phyloP scores from a whole-genome alignment of 257 asterid species.

The Eustoma russellianum region DNA sequence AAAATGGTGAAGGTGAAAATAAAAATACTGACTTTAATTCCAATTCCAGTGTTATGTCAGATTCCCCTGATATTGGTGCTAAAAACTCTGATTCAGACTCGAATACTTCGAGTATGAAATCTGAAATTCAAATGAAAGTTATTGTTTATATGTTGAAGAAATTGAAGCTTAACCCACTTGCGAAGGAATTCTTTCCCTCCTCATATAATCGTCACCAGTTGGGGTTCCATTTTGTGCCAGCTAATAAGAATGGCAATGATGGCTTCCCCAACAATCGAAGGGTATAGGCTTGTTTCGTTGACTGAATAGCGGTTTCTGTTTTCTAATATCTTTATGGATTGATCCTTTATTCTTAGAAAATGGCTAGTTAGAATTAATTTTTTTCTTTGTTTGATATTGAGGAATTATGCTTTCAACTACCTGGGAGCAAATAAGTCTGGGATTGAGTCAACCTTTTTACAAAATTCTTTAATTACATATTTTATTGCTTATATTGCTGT shows the following conservation, averaged over 20 bases:
- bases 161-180: slow-evolving; percentile 77
- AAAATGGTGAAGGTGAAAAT: slow-evolving; percentile 12
- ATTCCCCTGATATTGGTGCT: slow-evolving; percentile 24
- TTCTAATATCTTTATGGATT: too few relatives aligned
- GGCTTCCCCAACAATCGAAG: slow-evolving; percentile 48
- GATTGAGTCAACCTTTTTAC: too few relatives aligned
- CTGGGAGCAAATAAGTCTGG: too few relatives aligned
- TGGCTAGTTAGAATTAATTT: too few relatives aligned
- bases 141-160: slow-evolving; percentile 60
- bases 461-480: too few relatives aligned
- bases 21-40: slow-evolving; percentile 36
- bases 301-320: too few relatives aligned
- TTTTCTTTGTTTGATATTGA: too few relatives aligned
- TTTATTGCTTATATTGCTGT: too few relatives aligned
- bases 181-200: slow-evolving; percentile 86
- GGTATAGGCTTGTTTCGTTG: slow-evolving; percentile 37
- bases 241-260: slow-evolving; percentile 41
- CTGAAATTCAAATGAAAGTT: slow-evolving; percentile 58
- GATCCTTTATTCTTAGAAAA: too few relatives aligned
- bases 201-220: slow-evolving; percentile 48
- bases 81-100: slow-evolving; percentile 41
- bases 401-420: too few relatives aligned
- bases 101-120: slow-evolving; percentile 36
- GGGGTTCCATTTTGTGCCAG: slow-evolving; percentile 38
- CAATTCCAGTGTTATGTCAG: slow-evolving; percentile 16